These are phyloP conservation scores for Punctularia strigosozonata DNA, from an alignment of 768 basidiomycete genomes.

Conservation along the genomic window DNA sequence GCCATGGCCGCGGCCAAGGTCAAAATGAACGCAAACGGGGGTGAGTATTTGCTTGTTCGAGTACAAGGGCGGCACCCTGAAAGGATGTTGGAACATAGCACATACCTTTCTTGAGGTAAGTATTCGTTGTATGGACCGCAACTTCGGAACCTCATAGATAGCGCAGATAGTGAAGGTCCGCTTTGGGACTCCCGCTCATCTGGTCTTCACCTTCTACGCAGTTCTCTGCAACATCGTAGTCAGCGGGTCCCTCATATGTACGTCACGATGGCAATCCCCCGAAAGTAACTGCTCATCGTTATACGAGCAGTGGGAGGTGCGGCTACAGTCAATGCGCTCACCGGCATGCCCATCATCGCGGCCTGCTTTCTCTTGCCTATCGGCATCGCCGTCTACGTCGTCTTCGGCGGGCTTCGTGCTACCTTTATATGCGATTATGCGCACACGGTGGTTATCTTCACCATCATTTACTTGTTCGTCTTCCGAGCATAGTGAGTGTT, in stretches of 20 bases:
- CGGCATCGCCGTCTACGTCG: conserved; percentile 26
- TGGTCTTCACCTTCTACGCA: conserved; percentile 41
- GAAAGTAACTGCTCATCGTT: neutral
- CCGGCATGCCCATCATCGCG: conserved; percentile 27
- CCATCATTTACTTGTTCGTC: conserved; percentile 20
- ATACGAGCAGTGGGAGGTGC: conserved; percentile 31
- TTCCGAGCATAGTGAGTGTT: conserved; percentile 14
- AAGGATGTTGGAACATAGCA: no score
- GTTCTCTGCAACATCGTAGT: conserved; percentile 40
- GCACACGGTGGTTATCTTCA: conserved; percentile 33
- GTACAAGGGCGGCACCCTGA: no score
- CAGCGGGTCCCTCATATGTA: conserved; percentile 36
- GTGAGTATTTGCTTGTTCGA: conserved; percentile 83
- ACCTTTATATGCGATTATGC: conserved; percentile 34
- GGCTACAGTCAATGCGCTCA: conserved; percentile 25
- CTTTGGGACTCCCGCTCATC: conserved; percentile 33
- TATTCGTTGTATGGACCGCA: no score
- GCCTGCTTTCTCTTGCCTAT: conserved; percentile 29
- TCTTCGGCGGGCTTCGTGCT: conserved; percentile 25
- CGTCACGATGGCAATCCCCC: conserved; percentile 11
- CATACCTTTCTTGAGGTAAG: conserved; percentile 43
- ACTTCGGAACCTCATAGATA: neutral
- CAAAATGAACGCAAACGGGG: conserved; percentile 49
- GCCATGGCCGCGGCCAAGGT: conserved; percentile 42
- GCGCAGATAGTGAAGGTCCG: conserved; percentile 34